Evolutionary conservation across 1,284 basidiomycete species (phyloP), one percentile per base, ranked within the genome.

Genomic region (Agaricales sp.): DNA sequence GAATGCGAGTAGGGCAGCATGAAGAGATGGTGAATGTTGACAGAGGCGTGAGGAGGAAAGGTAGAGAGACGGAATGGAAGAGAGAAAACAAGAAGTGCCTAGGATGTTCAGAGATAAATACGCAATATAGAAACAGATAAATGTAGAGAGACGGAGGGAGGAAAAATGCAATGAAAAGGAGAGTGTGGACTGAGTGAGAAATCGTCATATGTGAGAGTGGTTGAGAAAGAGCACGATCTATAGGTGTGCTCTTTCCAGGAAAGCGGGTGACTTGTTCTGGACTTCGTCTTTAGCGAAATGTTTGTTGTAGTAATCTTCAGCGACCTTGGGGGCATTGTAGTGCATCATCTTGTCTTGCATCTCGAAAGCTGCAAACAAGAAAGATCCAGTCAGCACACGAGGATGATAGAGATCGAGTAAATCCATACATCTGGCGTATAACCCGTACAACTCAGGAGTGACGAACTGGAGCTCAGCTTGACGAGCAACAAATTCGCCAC

Each of bases 401-500:
- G n/a, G n/a, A n/a, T n/a, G n/a, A n/a, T n/a, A n/a, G n/a, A n/a
- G n/a, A n/a, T n/a, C n/a, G n/a, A n/a, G n/a, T n/a, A n/a, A n/a
- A 35, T 11, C 8, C 30, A 11, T n/a, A 35, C 30, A 35, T 35
- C 30, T 8, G n/a, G 30, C 8, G 30, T 35, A 35, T 11, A n/a
- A 11, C 8, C 30, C 30, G 30, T n/a, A n/a, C 30, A 35, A 11
- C 30, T 35, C 30, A 8, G 30, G 30, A 11, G n/a, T n/a, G 30
- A 35, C 30, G 11, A n/a, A 8, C 30, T 35, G 30, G 11, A 35
- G 30, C 25, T 20, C 18, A 3, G 24, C 35, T 14, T 52, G 62
- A 14, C 55, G 67, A 35, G 30, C 30, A 35, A 56, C 50, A 48
- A 52, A 53, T 24, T 56, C 54, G 2, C 52, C 55, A 1, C 55